These are phyloP conservation scores for Diatrype stigma DNA, from an alignment of 2,329 filamentous ascomycete genomes.

Conservation along the genomic window DNA sequence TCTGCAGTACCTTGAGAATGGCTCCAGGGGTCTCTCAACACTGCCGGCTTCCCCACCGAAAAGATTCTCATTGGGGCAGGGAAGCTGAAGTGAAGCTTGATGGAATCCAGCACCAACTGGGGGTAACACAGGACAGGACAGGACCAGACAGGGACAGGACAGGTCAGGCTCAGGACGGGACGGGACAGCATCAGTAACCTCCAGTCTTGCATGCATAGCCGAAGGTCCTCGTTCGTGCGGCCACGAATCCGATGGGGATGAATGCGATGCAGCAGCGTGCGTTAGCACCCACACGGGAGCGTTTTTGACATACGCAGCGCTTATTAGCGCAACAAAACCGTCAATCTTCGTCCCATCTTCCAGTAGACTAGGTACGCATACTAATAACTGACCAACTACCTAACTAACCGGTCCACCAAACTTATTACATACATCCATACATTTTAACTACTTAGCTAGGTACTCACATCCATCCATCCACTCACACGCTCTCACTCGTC, in stretches of 20 bases:
- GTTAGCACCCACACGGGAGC: constrained; percentile 13
- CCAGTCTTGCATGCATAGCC: constrained; percentile 27
- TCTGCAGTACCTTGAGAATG: not conserved
- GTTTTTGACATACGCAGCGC: constrained; percentile 12
- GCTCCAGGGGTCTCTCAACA: not conserved
- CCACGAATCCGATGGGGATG: constrained; percentile 28
- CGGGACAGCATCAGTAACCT: constrained; percentile 7
- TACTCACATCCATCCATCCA: no score
- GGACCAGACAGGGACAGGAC: constrained; percentile 6
- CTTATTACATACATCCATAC: no score
- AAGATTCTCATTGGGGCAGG: not conserved
- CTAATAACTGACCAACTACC: no score
- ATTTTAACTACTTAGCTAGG: no score
- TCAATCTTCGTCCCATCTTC: no score
- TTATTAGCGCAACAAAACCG: not conserved
- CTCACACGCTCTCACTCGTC: no score
- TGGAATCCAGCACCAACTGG: not conserved
- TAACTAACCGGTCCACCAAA: no score
- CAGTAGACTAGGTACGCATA: no score
- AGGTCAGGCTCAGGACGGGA: not conserved
- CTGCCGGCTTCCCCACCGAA: not conserved
- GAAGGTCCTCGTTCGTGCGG: constrained; percentile 28
- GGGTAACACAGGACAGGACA: not conserved
- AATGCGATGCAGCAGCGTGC: constrained; percentile 24
- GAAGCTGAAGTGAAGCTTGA: not conserved